Percentiles rank a stretch among this genome's conserved stretches.
Evolutionary conservation across 2,329 filamentous ascomycete species (phyloP).

Genomic region (Geosmithia morbida): DNA sequence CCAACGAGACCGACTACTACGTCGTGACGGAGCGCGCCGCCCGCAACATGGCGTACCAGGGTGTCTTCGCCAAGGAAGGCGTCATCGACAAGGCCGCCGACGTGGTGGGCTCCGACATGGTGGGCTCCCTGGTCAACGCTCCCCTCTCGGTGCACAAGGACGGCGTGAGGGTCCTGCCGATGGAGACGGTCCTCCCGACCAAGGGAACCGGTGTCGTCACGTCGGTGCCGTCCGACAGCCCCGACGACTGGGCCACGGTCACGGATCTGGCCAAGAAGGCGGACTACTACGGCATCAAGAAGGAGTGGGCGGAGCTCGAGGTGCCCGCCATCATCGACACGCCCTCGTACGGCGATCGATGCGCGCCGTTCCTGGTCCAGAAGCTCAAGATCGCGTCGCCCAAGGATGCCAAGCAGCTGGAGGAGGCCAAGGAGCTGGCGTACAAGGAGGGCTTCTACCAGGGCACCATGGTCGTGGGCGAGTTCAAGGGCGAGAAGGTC

Average conservation of each 20-base stretch:
- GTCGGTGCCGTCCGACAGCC: slow-evolving; percentile 83
- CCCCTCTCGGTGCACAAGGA: slow-evolving; percentile 76
- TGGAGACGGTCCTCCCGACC: slow-evolving; percentile 82
- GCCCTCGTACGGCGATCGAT: slow-evolving; percentile 72
- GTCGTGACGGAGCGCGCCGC: slow-evolving; percentile 77
- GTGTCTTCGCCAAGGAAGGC: slow-evolving; percentile 65
- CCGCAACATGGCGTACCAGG: slow-evolving; percentile 94
- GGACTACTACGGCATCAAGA: slow-evolving; percentile 90
- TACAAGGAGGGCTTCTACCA: slow-evolving; percentile 99
- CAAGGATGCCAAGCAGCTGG: slow-evolving; percentile 79
- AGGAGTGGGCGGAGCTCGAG: slow-evolving; percentile 88
- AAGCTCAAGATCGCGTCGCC: slow-evolving; percentile 93
- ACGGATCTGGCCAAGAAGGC: slow-evolving; percentile 86
- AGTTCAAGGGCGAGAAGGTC: slow-evolving; percentile 78
- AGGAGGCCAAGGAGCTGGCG: slow-evolving; percentile 86
- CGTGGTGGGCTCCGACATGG: slow-evolving; percentile 60
- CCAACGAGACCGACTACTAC: slow-evolving; percentile 59
- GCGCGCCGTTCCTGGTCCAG: slow-evolving; percentile 72
- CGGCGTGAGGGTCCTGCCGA: slow-evolving; percentile 79
- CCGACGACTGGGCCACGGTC: slow-evolving; percentile 86
- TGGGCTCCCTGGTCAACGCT: slow-evolving; percentile 81
- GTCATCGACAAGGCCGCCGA: slow-evolving; percentile 61
- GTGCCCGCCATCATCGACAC: slow-evolving; percentile 84
- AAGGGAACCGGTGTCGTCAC: slow-evolving; percentile 97
- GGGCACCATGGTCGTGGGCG: slow-evolving; percentile 75